These are phyloP conservation scores for Termitomyces sp. DNA, from an alignment of 768 basidiomycete genomes.

Conservation along the genomic window DNA sequence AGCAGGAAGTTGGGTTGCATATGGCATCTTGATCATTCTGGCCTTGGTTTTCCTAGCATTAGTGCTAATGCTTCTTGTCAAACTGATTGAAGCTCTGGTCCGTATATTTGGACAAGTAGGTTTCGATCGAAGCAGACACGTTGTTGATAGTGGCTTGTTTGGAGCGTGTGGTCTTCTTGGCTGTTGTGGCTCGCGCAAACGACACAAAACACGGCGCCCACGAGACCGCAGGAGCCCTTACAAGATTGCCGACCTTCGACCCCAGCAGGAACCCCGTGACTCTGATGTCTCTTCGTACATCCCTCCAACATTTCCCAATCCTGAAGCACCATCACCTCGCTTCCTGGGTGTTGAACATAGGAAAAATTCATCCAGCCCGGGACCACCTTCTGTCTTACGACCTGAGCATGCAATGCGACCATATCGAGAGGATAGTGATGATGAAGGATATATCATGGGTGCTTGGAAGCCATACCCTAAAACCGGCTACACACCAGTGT, in stretches of 20 bases:
- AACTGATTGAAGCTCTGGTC: conserved; percentile 78
- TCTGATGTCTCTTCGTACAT: conserved; percentile 51
- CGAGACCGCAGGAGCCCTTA: conserved; percentile 15
- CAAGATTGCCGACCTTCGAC: conserved; percentile 15
- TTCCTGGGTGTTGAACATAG: conserved; percentile 35
- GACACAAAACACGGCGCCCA: conserved; percentile 25
- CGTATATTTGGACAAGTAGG: conserved; percentile 74
- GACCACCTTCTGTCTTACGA: conserved; percentile 67
- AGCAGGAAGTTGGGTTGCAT: conserved; percentile 90
- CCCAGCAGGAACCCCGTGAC: conserved; percentile 21
- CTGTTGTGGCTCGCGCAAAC: conserved; percentile 52
- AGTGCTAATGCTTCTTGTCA: conserved; percentile 76
- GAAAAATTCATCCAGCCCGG: conserved; percentile 52
- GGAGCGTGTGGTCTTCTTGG: conserved; percentile 77
- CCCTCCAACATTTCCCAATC: conserved; percentile 36
- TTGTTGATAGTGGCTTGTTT: conserved; percentile 82
- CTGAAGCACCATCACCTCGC: conserved; percentile 29
- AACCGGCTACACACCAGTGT: conserved; percentile 43
- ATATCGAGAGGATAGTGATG: conserved; percentile 77
- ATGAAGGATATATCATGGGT: conserved; percentile 89
- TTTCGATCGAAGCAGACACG: conserved; percentile 80
- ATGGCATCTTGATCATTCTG: conserved; percentile 84
- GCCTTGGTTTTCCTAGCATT: conserved; percentile 84
- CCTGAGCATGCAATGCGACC: conserved; percentile 78
- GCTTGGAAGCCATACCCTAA: conserved; percentile 83